These are phyloP conservation scores for Beta lomatogona DNA, from an alignment of 179 eudicot genomes.

Conservation along the genomic window DNA sequence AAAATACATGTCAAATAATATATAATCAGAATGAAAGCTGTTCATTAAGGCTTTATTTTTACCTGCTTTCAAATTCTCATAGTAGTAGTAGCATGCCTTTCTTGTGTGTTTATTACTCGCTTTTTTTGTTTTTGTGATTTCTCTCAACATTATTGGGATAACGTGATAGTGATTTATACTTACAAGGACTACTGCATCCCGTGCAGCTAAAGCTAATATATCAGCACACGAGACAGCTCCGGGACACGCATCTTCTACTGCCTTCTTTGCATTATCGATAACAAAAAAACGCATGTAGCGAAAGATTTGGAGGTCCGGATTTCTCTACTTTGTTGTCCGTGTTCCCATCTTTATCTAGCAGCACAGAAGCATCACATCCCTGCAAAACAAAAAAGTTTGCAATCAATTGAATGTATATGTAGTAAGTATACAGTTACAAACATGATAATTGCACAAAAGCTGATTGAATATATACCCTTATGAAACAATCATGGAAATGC, in stretches of 20 bases:
- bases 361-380: conserved; percentile 94
- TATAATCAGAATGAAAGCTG: neutral
- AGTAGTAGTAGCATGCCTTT: too few species aligned
- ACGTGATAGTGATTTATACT: conserved; percentile 6
- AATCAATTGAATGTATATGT: neutral
- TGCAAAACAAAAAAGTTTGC: conserved; percentile 16
- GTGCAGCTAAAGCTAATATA: conserved; percentile 68
- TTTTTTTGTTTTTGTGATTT: too few species aligned
- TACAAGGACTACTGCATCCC: conserved; percentile 59
- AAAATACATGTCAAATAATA: neutral
- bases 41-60: neutral
- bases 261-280: conserved; percentile 67
- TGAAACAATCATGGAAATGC: conserved; percentile 92
- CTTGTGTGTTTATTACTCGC: too few species aligned
- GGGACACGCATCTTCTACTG: conserved; percentile 57
- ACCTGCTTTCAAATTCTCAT: too few species aligned
- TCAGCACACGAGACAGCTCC: conserved; percentile 85
- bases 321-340: conserved; percentile 57
- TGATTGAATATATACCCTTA: conserved; percentile 22
- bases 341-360: conserved; percentile 52
- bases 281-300: conserved; percentile 80
- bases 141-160: too few species aligned
- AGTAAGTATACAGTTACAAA: neutral
- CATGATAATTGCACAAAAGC: neutral
- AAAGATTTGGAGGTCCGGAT: conserved; percentile 68